Percentiles rank a stretch among this genome's conserved stretches.
Conservation (phyloP, 169 alveolate species). For the Eimeria necatrix region DNA sequence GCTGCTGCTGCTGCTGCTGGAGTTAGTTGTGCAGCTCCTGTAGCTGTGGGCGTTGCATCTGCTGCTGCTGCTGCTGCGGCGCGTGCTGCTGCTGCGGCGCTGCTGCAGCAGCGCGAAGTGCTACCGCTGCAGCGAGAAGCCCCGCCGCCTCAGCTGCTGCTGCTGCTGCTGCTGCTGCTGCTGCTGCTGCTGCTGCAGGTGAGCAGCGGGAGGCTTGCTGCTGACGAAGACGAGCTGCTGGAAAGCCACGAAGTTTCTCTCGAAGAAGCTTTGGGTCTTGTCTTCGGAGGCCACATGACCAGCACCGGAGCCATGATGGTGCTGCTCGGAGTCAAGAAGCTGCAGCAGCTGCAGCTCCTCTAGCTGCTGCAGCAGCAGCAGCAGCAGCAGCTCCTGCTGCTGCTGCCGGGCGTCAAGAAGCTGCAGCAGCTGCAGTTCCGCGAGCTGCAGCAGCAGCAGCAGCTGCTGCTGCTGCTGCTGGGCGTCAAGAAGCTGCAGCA, state of each 20-base stretch:
- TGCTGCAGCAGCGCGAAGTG: background rate
- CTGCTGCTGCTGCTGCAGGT: slow-evolving; percentile 15
- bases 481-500: no score
- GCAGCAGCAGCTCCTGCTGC: background rate
- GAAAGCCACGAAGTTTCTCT: background rate
- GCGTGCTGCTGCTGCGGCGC: background rate
- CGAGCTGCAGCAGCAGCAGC: no score
- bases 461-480: no score
- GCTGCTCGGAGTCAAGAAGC: slow-evolving; percentile 45
- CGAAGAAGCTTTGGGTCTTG: slow-evolving; percentile 8
- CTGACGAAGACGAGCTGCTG: slow-evolving; percentile 71
- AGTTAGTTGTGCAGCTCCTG: background rate
- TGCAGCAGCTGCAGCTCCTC: background rate
- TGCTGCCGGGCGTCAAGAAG: background rate
- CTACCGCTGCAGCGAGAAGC: background rate
- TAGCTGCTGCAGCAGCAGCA: background rate
- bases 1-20: background rate
- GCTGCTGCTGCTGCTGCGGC: slow-evolving; percentile 27
- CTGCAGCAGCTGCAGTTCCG: background rate
- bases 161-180: background rate
- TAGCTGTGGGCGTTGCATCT: background rate
- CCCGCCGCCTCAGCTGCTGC: no score
- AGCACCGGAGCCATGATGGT: slow-evolving; percentile 78
- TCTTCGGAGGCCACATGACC: slow-evolving; percentile 46
- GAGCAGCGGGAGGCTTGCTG: background rate